Base-by-base conservation (phyloP, 2,329 filamentous ascomycete species). In the Chaetomiaceae sp. region DNA sequence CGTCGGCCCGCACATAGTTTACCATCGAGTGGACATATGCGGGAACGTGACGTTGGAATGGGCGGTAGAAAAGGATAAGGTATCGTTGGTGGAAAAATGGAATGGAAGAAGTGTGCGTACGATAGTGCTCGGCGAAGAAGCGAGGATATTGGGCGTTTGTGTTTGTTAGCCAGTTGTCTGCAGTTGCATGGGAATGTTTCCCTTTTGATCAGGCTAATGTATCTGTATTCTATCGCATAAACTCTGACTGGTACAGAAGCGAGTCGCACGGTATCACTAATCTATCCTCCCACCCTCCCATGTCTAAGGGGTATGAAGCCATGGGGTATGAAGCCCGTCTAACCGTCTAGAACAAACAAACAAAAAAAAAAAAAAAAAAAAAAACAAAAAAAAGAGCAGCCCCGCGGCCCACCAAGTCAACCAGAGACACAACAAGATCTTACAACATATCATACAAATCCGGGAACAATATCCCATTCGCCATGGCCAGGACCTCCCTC, bases 391-490 rank as follows among this genome's bases (percentile, higher is more conserved):
- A 12, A 7, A 33, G 3, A 33, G 2, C 14, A 7, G 25, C 25
- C 25, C 25, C 25, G 25, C 25, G 6, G 25, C 25, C 25, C 25
- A 7, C 25, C 2, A 6, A 10, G 6, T 7, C 3, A 27, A 6
- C 6, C 6, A 27, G 6, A 27, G 2, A 27, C 25, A 27, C 25
- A 27, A 3, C 6, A 10, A 7, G 2, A 30, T 20, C 21, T 25
- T 27, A 54, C 47, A 48, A n/a, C 54, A 56, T 51, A 42, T 69
- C 67, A 48, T 64, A 71, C 50, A 65, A 61, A 54, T 71, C 68
- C 0, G 70, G 70, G 58, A 72, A 72, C 49, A 72, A 51, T n/a
- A 72, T 68, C 40, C 59, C 62, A 48, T 72, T 72, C 3, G 68
- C 69, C 63, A 69, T 65, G 6, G 63, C 60, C 41, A 72, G 47